phyloP scores from a whole-genome alignment of 2,329 filamentous ascomycete species.

The Tolypocladium tropicale region DNA sequence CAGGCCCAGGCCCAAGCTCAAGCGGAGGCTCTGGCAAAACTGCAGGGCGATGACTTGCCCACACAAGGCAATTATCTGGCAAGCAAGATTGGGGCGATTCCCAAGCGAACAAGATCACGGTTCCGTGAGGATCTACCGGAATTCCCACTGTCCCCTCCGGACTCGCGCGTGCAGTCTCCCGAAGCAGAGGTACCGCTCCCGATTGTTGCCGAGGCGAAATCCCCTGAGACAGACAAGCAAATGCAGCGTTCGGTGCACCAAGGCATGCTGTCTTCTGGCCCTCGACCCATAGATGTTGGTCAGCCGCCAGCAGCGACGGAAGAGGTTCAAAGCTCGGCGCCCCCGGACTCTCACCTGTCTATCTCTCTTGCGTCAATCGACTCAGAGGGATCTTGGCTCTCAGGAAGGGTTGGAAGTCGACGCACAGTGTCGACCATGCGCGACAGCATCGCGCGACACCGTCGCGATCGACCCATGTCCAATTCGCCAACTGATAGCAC shows the following conservation, averaged over 20 bases:
- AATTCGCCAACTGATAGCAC: constrained; percentile 29
- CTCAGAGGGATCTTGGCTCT: constrained; percentile 93
- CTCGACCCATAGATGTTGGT: constrained; percentile 24
- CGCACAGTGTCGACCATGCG: constrained; percentile 34
- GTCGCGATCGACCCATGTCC: constrained; percentile 22
- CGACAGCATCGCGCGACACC: constrained; percentile 23
- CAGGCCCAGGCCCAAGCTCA: constrained; percentile 17
- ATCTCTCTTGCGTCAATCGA: constrained; percentile 90
- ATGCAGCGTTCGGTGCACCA: constrained; percentile 23
- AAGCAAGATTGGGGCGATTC: constrained; percentile 35
- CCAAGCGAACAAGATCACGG: constrained; percentile 76
- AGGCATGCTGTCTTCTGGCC: constrained; percentile 35
- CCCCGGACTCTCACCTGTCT: constrained; percentile 56
- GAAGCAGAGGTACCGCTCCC: constrained; percentile 44
- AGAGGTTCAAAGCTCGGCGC: constrained; percentile 20
- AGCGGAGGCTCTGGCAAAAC: constrained; percentile 21
- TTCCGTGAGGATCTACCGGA: constrained; percentile 91
- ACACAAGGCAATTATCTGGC: constrained; percentile 15
- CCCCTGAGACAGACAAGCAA: constrained; percentile 12
- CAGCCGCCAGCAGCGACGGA: constrained; percentile 12
- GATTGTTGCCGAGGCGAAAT: constrained; percentile 15
- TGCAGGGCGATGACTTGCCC: constrained; percentile 21
- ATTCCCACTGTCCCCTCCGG: constrained; percentile 72
- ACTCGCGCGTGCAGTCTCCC: constrained; percentile 70
- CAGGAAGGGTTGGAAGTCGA: constrained; percentile 52